A percentile compares a stretch with the other conserved stretches of the same genome.
These are phyloP conservation scores for Phaseolus lunatus DNA, from an alignment of 306 rosid species.

Conservation along the genomic window DNA sequence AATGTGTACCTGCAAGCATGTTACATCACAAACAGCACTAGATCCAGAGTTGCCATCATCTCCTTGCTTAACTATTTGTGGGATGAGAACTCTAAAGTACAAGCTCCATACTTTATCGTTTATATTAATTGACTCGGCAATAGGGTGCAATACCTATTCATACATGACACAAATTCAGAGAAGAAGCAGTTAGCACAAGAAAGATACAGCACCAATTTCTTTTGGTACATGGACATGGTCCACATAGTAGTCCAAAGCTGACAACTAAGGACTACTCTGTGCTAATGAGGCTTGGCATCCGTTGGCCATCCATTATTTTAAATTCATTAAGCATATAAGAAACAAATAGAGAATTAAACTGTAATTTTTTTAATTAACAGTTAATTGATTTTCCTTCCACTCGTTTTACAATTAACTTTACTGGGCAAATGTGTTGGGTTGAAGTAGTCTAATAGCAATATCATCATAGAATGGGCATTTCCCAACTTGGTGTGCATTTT, in stretches of 20 bases:
- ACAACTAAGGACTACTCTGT: too few species aligned
- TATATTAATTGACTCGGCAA: constrained; percentile 77
- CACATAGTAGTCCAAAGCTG: too few species aligned
- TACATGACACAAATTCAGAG: constrained; percentile 32
- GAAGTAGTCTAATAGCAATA: not conserved
- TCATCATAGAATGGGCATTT: not conserved
- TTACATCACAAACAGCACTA: constrained; percentile 83
- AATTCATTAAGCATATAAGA: constrained; percentile 14
- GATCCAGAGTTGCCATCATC: constrained; percentile 92
- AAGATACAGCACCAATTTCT: not conserved
- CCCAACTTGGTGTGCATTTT: constrained; percentile 3
- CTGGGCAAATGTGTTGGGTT: not conserved
- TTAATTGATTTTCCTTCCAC: not conserved
- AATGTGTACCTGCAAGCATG: constrained; percentile 88
- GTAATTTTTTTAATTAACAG: not conserved
- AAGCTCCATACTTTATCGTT: constrained; percentile 78
- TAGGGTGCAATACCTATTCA: constrained; percentile 84
- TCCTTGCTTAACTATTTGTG: constrained; percentile 81
- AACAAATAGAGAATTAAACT: constrained; percentile 3
- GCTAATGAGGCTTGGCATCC: too few species aligned
- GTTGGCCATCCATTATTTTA: not conserved
- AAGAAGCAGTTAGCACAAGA: constrained; percentile 19
- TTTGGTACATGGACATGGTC: too few species aligned
- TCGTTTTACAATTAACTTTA: not conserved
- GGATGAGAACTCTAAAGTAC: constrained; percentile 83